Evolutionary conservation across 306 rosid genomes (phyloP), one percentile per base, ranked within the genome.

Genomic region (Senna siamea): DNA sequence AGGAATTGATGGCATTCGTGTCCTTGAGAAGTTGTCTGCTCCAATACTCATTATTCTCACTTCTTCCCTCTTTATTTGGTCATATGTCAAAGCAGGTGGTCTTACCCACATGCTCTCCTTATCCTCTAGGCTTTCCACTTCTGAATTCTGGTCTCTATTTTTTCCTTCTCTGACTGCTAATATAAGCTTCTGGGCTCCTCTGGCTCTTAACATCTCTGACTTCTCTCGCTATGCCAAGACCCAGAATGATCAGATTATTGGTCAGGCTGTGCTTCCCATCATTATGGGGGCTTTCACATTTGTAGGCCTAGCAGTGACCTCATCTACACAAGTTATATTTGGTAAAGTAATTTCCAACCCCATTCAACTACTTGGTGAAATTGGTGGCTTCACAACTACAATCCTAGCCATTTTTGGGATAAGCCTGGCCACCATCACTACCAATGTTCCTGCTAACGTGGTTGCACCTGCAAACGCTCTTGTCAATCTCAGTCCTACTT

Each of bases 381-480:
- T 92, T 28, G 98, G 98, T 69, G 98, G 98, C 3, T 22, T 90
- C 0, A 8, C 81, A 23, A 92, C 98, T 0, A 84, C 54, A 17
- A 38, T 87, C 1, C 67, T 92, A 20, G 91, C 94, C 15, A 92
- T 92, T 9, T 0, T 92, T 26, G 98, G 98, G 48, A 89, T 92
- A 7, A 88, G 90, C 55, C 74, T 92, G 5, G 98, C 96, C 13
- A 87, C 81, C 2, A 75, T 92, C 3, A 92, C 98, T 0, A 92
- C 98, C 51, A 92, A 92, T 18, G 86, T 92, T 66, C 96, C 98
- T 7, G 96, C 98, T 59, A 92, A 92, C 80, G 87, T 90, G 48
- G 98, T 92, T n/a, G 98, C 96, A 46, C 96, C 98, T 18, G 91
- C 96, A 48, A 92, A 90, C 51, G 98, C 96, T 4, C 87, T 92